Conservation (phyloP, 305 asterid genomes). For the Fraxinus latifolia region DNA sequence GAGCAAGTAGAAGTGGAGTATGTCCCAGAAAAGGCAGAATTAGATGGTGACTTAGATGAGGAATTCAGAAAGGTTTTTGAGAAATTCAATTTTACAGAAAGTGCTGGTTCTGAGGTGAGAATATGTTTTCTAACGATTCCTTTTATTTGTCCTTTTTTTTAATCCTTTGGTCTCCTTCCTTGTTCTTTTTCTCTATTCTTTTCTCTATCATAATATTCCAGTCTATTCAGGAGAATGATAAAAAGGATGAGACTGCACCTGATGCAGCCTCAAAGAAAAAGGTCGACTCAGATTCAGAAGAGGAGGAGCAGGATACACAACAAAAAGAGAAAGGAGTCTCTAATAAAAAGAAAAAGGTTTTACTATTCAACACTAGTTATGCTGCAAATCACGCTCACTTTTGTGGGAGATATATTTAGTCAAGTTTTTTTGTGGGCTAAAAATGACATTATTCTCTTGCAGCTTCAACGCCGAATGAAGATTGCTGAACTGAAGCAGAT, state of each 20-base stretch:
- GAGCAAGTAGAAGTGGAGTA: slow-evolving; percentile 81
- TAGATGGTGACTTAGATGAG: slow-evolving; percentile 61
- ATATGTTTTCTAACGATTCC: neutral
- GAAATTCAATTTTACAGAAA: slow-evolving; percentile 66
- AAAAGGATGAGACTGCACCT: slow-evolving; percentile 58
- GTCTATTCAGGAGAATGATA: slow-evolving; percentile 58
- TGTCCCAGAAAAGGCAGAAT: slow-evolving; percentile 82
- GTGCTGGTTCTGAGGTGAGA: slow-evolving; percentile 60
- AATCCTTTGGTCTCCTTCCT: neutral
- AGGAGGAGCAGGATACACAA: slow-evolving; percentile 72
- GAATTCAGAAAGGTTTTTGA: slow-evolving; percentile 83
- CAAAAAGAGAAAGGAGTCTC: slow-evolving; percentile 78
- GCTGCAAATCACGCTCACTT: neutral
- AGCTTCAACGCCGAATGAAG: slow-evolving; percentile 97
- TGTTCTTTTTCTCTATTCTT: neutral
- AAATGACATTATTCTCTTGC: slow-evolving; percentile 23
- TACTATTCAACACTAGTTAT: neutral
- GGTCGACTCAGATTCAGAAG: slow-evolving; percentile 80
- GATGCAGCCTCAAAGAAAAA: slow-evolving; percentile 68
- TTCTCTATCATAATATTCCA: neutral
- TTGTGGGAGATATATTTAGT: neutral
- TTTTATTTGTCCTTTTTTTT: slow-evolving; percentile 8
- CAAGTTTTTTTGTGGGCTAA: slow-evolving; percentile 13
- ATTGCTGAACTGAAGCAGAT: slow-evolving; percentile 88
- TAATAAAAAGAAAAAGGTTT: slow-evolving; percentile 91